Conservation (phyloP, 2,329 filamentous ascomycete species). For the Penicillium paneum region DNA sequence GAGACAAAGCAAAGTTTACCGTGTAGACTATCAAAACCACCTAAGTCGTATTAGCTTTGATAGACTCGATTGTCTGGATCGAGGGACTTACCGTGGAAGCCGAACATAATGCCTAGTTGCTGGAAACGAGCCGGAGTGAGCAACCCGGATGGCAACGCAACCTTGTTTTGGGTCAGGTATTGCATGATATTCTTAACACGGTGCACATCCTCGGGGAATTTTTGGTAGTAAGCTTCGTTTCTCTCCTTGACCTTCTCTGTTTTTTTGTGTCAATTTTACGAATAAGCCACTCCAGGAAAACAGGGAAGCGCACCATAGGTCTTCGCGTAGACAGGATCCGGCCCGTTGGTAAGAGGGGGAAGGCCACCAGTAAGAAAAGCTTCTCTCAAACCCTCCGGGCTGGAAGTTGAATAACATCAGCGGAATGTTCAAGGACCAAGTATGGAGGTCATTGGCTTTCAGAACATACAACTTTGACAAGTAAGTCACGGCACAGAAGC, state of each 20-base stretch:
- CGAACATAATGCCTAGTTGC: constrained; percentile 74
- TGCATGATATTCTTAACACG: constrained; percentile 64
- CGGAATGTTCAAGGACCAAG: neutral
- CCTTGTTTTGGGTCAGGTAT: constrained; percentile 60
- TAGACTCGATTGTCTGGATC: neutral
- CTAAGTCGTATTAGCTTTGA: constrained; percentile 28
- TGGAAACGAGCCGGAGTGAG: constrained; percentile 73
- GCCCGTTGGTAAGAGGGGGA: constrained; percentile 67
- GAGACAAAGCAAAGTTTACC: constrained; percentile 34
- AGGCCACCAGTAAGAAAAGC: constrained; percentile 82
- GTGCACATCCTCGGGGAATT: constrained; percentile 76
- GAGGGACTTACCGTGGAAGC: constrained; percentile 60
- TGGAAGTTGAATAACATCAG: constrained; percentile 13
- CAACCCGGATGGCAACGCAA: constrained; percentile 66
- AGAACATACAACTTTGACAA: constrained; percentile 65
- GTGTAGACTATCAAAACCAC: constrained; percentile 73
- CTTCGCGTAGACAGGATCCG: constrained; percentile 71
- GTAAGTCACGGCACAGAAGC: constrained; percentile 81
- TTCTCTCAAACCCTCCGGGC: constrained; percentile 74
- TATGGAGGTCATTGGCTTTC: neutral
- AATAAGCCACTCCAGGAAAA: neutral
- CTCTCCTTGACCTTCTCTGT: constrained; percentile 62
- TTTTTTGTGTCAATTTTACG: constrained; percentile 13
- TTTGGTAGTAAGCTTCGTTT: constrained; percentile 76
- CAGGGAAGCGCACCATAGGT: constrained; percentile 54